Evolutionary conservation across 139 green algal genomes (phyloP), one percentile per base, ranked within the genome.

Genomic region (Micractinium conductrix): DNA sequence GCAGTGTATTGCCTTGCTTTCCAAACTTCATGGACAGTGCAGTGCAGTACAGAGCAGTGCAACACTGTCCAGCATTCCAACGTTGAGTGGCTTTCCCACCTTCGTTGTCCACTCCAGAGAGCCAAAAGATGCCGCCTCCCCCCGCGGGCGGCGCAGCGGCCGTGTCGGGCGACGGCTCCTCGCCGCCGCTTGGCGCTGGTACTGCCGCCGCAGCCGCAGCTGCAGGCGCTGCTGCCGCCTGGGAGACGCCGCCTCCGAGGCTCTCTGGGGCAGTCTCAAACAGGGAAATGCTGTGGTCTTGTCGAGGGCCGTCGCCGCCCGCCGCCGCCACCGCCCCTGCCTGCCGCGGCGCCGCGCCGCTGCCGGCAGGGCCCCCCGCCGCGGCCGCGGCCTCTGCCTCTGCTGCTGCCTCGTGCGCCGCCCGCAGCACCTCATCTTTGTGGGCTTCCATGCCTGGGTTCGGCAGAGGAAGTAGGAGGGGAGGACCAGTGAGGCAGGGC

Each of bases 51-150:
- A 37, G 2, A 22, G 38, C 16, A 38, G 1, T 16, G 17, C 38
- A 2, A 6, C 38, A 40, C 38, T 14, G 37, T 40, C 38, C 33
- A 2, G 65, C n/a, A n/a, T n/a, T n/a, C n/a, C n/a, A n/a, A n/a
- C n/a, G n/a, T n/a, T n/a, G n/a, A n/a, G n/a, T n/a, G n/a, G n/a
- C n/a, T 30, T 17, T 7, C 37, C 2, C 76, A 82, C 76, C 76
- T 28, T 82, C 58, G 28, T 82, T 73, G 38, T 82, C 76, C 24
- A 82, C 58, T 21, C 76, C 76, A 0, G 76, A 17, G 38, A 82
- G 76, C 76, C 76, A 82, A 10, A 55, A 82, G 76, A 82, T 82
- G 38, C 76, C 76, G 12, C 76, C 76, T 14, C n/a, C n/a, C n/a
- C 30, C 43, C 4, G 35, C 74, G 1, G 45, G 35, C 9, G 74